Evolutionary conservation across 352 stramenopile genomes (phyloP).

Genomic region (Plasmopara muralis): DNA sequence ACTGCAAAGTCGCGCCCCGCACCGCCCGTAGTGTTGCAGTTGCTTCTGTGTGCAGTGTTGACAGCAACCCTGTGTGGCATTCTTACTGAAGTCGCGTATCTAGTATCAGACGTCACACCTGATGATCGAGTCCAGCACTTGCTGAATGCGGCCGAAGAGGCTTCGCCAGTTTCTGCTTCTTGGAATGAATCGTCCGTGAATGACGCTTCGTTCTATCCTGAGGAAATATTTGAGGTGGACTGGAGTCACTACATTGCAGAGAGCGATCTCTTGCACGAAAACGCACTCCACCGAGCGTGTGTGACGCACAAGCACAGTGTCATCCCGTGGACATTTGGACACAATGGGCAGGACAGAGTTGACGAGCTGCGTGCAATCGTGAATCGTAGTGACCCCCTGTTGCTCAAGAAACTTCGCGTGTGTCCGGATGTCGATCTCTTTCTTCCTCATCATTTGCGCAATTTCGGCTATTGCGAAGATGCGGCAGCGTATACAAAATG

Average conservation of each 20-base stretch:
- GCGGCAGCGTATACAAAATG: constrained; percentile 53
- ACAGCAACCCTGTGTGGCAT: constrained; percentile 13
- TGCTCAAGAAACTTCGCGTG: constrained; percentile 39
- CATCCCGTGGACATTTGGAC: constrained; percentile 33
- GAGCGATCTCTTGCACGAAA: constrained; percentile 35
- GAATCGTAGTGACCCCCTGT: constrained; percentile 20
- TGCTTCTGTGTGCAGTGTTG: constrained; percentile 14
- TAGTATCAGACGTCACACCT: constrained; percentile 7
- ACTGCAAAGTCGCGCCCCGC: constrained; percentile 3
- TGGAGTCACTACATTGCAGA: constrained; percentile 21
- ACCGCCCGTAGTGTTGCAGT: constrained; percentile 5
- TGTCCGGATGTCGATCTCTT: constrained; percentile 62
- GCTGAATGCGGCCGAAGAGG: constrained; percentile 14
- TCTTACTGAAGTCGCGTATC: constrained; percentile 10
- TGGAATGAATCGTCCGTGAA: constrained; percentile 3
- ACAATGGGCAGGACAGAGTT: constrained; percentile 8
- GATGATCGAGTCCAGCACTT: constrained; percentile 8
- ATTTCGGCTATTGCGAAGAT: constrained; percentile 71
- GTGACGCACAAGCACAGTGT: constrained; percentile 34
- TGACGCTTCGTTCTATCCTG: constrained; percentile 22
- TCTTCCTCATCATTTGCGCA: constrained; percentile 38
- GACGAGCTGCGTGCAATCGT: constrained; percentile 16
- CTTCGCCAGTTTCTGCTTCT: constrained; percentile 9
- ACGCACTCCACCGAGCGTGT: constrained; percentile 30
- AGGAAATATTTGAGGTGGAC: constrained; percentile 25